phyloP scores from a whole-genome alignment of 192 early-diverging fungal genomes.

The Coemansia biformis region DNA sequence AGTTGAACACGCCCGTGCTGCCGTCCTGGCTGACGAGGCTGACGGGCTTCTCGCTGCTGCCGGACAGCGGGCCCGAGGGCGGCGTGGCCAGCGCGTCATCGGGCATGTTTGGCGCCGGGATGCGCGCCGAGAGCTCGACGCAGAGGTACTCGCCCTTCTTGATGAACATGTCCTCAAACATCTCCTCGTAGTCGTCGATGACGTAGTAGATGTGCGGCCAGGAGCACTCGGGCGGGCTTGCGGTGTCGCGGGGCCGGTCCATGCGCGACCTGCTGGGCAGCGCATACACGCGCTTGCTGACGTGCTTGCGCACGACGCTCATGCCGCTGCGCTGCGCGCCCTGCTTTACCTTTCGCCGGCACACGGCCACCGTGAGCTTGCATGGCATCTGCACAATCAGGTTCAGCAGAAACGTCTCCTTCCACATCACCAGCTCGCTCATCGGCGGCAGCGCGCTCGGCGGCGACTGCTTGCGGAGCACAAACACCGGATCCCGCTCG shows the following conservation, averaged over 20 bases:
- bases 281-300: conserved; percentile 72
- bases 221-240: conserved; percentile 82
- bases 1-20: conserved; percentile 28
- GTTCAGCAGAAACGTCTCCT: conserved; percentile 87
- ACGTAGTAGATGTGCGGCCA: conserved; percentile 91
- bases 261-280: conserved; percentile 86
- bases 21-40: conserved; percentile 43
- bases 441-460: conserved; percentile 59
- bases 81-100: conserved; percentile 30
- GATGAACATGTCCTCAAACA: conserved; percentile 82
- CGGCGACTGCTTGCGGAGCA: conserved; percentile 65
- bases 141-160: conserved; percentile 83
- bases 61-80: conserved; percentile 12
- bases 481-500: conserved; percentile 78
- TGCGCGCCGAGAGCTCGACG: conserved; percentile 77
- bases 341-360: conserved; percentile 57
- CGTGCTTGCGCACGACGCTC: conserved; percentile 69
- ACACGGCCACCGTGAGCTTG: conserved; percentile 85
- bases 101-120: conserved; percentile 52
- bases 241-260: conserved; percentile 70
- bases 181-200: conserved; percentile 87
- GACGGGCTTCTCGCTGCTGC: conserved; percentile 33
- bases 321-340: conserved; percentile 56
- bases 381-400: conserved; percentile 88
- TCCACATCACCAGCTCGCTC: conserved; percentile 77